These are phyloP conservation scores for Aurinia saxatilis DNA, from an alignment of 345 rosid species.

Conservation along the genomic window DNA sequence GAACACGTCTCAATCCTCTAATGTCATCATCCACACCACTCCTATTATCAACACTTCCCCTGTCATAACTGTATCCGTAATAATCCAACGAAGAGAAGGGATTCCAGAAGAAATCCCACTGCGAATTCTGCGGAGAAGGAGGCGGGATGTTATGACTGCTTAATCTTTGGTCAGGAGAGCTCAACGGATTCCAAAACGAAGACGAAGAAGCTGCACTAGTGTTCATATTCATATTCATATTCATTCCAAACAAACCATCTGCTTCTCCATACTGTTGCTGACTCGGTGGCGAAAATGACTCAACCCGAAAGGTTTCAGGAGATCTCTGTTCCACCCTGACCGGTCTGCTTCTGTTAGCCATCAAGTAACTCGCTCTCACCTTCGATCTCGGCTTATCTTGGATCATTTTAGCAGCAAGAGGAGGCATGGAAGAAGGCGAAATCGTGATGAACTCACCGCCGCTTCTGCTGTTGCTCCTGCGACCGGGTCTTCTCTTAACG, in stretches of 20 bases:
- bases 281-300: conserved; percentile 52
- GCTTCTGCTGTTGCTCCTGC: neutral
- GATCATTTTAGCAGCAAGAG: conserved; percentile 29
- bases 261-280: conserved; percentile 41
- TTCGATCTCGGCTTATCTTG: conserved; percentile 41
- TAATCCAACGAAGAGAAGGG: conserved; percentile 87
- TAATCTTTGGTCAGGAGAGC: conserved; percentile 32
- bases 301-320: conserved; percentile 59
- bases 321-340: conserved; percentile 79
- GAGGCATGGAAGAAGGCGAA: conserved; percentile 38
- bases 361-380: conserved; percentile 51
- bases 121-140: conserved; percentile 81
- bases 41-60: conserved; percentile 48
- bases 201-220: conserved; percentile 19
- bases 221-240: conserved; percentile 33
- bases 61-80: conserved; percentile 54
- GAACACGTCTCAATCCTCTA: conserved; percentile 74
- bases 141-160: conserved; percentile 59
- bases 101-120: conserved; percentile 97
- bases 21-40: conserved; percentile 64
- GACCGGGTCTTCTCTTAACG: conserved; percentile 38
- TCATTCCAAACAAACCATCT: conserved; percentile 55
- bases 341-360: conserved; percentile 60
- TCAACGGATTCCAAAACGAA: conserved; percentile 26
- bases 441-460: conserved; percentile 56